Conservation (phyloP, 2,329 filamentous ascomycete genomes). For the Sphaerulina vaccinii region DNA sequence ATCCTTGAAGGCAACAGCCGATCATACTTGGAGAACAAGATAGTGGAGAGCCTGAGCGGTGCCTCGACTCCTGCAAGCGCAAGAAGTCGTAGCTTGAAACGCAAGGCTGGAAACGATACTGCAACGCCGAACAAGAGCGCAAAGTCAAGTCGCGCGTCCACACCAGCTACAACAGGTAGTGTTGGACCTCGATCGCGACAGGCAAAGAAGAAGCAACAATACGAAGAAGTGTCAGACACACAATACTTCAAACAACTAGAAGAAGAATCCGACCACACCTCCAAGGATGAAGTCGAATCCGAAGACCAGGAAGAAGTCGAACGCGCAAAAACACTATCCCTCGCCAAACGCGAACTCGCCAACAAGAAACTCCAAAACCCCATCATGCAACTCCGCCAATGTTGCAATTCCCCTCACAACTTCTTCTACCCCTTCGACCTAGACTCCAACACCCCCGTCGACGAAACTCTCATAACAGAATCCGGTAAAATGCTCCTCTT, state of each 20-base stretch:
- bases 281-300: constrained; percentile 40
- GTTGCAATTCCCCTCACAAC: constrained; percentile 92
- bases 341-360: constrained; percentile 84
- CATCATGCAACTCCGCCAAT: constrained; percentile 84
- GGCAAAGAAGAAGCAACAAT: constrained; percentile 56
- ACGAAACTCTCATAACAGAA: constrained; percentile 79
- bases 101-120: constrained; percentile 49
- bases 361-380: constrained; percentile 92
- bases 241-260: constrained; percentile 80
- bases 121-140: constrained; percentile 65
- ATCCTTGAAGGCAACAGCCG: constrained; percentile 60
- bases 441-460: constrained; percentile 57
- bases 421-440: constrained; percentile 88
- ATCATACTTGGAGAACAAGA: constrained; percentile 70
- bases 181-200: constrained; percentile 54
- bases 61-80: constrained; percentile 50
- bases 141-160: constrained; percentile 73
- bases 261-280: constrained; percentile 51
- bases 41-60: constrained; percentile 62
- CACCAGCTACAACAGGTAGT: constrained; percentile 59
- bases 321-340: constrained; percentile 65
- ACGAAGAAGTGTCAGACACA: constrained; percentile 73
- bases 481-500: constrained; percentile 96
- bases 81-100: constrained; percentile 55
- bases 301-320: constrained; percentile 61